These are phyloP conservation scores for Lepiota venenata DNA, from an alignment of 768 basidiomycete species.

Conservation along the genomic window DNA sequence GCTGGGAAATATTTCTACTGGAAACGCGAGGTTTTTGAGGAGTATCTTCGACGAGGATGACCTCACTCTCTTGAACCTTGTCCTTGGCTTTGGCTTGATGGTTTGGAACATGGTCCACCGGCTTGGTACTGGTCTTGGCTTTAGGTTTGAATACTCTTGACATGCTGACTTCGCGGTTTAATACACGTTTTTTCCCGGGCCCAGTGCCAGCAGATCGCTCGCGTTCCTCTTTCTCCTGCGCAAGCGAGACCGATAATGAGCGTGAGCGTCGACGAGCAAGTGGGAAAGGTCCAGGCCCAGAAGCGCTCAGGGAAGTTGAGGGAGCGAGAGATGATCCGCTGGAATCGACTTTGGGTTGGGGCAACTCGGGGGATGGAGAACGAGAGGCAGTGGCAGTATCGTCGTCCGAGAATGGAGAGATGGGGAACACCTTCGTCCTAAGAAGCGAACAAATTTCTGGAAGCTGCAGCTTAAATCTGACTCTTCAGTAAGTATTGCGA, in stretches of 20 bases:
- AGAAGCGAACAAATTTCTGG: conserved; percentile 56
- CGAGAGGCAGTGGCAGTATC: conserved; percentile 19
- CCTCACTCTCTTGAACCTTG: conserved; percentile 2
- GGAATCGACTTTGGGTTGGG: conserved; percentile 6
- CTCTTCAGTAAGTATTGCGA: not conserved
- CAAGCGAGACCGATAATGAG: conserved; percentile 67
- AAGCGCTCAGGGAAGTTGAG: conserved; percentile 17
- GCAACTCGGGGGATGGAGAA: conserved; percentile 15
- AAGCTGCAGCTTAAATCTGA: conserved; percentile 53
- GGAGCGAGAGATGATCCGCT: conserved; percentile 15
- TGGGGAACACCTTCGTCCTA: conserved; percentile 63
- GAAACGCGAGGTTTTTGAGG: conserved; percentile 20
- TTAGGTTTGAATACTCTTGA: conserved; percentile 59
- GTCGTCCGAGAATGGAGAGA: conserved; percentile 56
- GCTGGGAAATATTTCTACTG: conserved; percentile 19
- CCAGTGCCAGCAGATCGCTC: conserved; percentile 32
- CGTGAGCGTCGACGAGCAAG: conserved; percentile 47
- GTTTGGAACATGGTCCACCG: not conserved
- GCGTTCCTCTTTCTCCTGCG: conserved; percentile 52
- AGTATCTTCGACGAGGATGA: conserved; percentile 15
- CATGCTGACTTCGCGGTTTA: conserved; percentile 80
- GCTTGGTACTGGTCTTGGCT: conserved; percentile 22
- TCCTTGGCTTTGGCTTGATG: not conserved
- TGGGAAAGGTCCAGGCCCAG: conserved; percentile 15
- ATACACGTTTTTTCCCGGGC: conserved; percentile 42